Evolutionary conservation across 208 protist species (phyloP).

Genomic region (Strigomonas galati): DNA sequence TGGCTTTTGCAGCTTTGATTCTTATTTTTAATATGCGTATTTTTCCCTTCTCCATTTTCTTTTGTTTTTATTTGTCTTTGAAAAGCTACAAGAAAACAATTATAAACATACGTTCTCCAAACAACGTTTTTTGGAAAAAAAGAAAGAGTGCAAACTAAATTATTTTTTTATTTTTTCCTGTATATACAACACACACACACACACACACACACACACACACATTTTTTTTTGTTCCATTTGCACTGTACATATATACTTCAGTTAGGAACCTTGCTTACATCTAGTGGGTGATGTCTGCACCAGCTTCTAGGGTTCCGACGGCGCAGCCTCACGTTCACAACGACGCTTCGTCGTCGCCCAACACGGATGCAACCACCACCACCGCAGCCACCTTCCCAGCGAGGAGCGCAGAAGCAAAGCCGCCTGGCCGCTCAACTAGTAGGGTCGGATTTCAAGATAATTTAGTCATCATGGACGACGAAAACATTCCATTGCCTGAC

Average conservation of each 20-base stretch:
- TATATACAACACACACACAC: not conserved
- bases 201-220: not conserved
- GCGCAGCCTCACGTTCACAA: not conserved
- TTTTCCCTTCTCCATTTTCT: conserved; percentile 11
- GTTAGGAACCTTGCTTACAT: too few species aligned
- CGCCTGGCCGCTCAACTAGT: not conserved
- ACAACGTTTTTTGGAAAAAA: not conserved
- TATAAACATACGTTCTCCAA: not conserved
- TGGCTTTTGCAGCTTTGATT: too few species aligned
- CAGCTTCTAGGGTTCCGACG: conserved; percentile 6
- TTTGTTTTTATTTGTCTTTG: not conserved
- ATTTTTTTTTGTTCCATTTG: conserved; percentile 2
- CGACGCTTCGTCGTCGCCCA: too few species aligned
- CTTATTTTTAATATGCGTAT: conserved; percentile 5
- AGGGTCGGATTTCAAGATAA: not conserved
- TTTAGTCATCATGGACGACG: not conserved
- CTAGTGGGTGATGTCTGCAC: not conserved
- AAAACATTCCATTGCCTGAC: not conserved
- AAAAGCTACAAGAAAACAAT: not conserved
- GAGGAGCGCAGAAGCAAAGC: not conserved
- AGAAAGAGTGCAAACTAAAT: not conserved
- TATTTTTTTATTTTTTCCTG: too few species aligned
- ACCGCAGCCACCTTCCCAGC: not conserved
- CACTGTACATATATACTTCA: not conserved
- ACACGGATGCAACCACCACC: not conserved